A percentile compares a stretch with the other conserved stretches of the same genome.
These are phyloP conservation scores for Aspergillus ellipticus DNA, from an alignment of 495 filamentous ascomycete species.

Conservation along the genomic window DNA sequence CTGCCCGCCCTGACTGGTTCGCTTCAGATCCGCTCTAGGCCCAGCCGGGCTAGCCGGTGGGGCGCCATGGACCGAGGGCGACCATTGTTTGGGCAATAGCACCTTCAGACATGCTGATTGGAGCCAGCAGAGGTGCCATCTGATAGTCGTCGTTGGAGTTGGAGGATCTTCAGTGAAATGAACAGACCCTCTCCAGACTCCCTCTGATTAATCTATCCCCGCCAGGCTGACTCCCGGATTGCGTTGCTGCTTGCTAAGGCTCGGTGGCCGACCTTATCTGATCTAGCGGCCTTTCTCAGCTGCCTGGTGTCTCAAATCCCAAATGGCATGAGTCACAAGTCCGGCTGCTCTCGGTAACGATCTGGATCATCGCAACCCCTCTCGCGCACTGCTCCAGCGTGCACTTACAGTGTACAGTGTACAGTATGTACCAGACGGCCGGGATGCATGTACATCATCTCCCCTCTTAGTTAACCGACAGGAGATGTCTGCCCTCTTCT, in stretches of 20 bases:
- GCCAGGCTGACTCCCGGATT: no score
- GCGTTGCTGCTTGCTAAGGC: no score
- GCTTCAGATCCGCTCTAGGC: neutral
- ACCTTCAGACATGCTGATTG: neutral
- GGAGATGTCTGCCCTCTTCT: neutral
- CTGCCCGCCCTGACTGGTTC: slow-evolving; percentile 4
- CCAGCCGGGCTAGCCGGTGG: neutral
- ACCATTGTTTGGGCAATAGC: neutral
- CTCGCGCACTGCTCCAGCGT: no score
- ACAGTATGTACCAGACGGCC: neutral
- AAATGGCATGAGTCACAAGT: neutral
- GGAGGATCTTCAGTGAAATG: neutral
- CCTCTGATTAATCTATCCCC: neutral
- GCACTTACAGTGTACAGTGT: neutral
- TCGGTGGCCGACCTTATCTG: neutral
- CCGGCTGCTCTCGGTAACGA: neutral
- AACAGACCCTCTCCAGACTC: neutral
- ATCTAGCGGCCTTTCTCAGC: neutral
- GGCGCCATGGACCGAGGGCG: neutral
- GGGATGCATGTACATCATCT: no score
- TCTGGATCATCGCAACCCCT: no score
- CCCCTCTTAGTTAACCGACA: neutral
- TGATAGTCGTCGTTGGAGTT: neutral
- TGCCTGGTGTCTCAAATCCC: neutral
- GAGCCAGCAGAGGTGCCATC: neutral